Evolutionary conservation across 495 filamentous ascomycete genomes (phyloP), one percentile per base, ranked within the genome.

Genomic region (Penicillium salamii): DNA sequence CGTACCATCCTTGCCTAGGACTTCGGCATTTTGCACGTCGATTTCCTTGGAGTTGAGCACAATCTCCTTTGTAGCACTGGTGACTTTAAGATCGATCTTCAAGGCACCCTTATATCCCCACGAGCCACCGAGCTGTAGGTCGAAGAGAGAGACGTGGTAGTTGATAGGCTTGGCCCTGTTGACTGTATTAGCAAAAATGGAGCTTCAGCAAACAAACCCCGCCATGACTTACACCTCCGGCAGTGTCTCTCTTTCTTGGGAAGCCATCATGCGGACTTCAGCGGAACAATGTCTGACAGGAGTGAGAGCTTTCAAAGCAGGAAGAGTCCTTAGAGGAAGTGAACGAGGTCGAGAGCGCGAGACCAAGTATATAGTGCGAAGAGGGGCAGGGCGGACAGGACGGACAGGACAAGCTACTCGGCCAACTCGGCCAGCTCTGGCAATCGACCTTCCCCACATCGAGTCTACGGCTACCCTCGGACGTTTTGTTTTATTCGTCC

Each of bases 101-200:
- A 96, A 86, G 5, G 75, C 80, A 54, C 93, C 93, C 69, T 91
- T 82, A 68, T 92, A 98, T 45, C 75, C 83, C 78, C 90, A 98
- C 17, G 69, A 69, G 51, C 81, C 73, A 61, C 74, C 76, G 64
- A 89, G 70, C 57, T 96, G 84, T 47, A 98, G 64, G 52, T 91
- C 85, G 63, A 76, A 84, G 45, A 98, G 80, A 19, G 83, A 88
- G 46, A 98, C 78, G 60, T 82, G 75, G 71, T 98, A 98, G 66
- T 96, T 87, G 49, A 78, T 74, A 1, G 93, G 90, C 66, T 91
- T 93, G 62, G 90, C 81, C 58, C 82, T 86, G 32, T 47, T 44
- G 8, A 14, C n/a, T 26, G 23, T n/a, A 26, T 26, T 26, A 26
- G 33, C 24, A 23, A 29, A n/a, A n/a, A n/a, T n/a, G n/a, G n/a